Evolutionary conservation across 1,284 basidiomycete genomes (phyloP).

Genomic region (Pterula multifida): DNA sequence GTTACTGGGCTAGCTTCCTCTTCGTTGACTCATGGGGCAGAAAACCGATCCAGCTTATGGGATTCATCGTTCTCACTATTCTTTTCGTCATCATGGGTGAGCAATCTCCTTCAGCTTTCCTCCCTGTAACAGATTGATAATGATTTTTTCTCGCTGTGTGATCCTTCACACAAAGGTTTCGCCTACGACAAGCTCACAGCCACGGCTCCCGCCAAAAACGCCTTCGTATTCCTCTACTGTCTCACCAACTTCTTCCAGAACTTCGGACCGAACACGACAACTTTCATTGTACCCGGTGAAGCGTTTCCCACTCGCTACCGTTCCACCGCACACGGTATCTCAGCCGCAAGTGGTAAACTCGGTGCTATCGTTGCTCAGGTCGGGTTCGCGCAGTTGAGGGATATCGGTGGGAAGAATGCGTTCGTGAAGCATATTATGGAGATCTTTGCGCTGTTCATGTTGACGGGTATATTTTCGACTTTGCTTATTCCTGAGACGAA

Average conservation of each 20-base stretch:
- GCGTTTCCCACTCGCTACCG: slow-evolving; percentile 82
- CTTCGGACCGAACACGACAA: slow-evolving; percentile 76
- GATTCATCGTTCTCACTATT: slow-evolving; percentile 58
- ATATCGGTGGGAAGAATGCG: slow-evolving; percentile 49
- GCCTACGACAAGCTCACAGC: slow-evolving; percentile 56
- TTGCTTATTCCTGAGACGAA: slow-evolving; percentile 72
- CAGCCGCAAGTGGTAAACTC: slow-evolving; percentile 72
- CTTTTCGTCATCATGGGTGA: slow-evolving; percentile 51
- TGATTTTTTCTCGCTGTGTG: not conserved
- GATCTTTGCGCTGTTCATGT: slow-evolving; percentile 71
- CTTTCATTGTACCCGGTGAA: slow-evolving; percentile 76
- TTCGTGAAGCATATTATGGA: slow-evolving; percentile 58
- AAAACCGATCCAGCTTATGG: slow-evolving; percentile 70
- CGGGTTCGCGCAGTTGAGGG: slow-evolving; percentile 58
- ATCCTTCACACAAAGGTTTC: slow-evolving; percentile 36
- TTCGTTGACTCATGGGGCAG: slow-evolving; percentile 65
- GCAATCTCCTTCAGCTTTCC: slow-evolving; percentile 8
- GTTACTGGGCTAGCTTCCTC: slow-evolving; percentile 62
- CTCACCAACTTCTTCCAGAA: slow-evolving; percentile 67
- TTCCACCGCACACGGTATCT: slow-evolving; percentile 78
- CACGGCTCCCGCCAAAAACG: slow-evolving; percentile 37
- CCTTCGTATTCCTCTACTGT: slow-evolving; percentile 73
- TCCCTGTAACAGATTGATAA: slow-evolving; percentile 12
- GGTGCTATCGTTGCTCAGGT: slow-evolving; percentile 79
- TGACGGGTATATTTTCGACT: slow-evolving; percentile 69